Evolutionary conservation across 2,329 filamentous ascomycete genomes (phyloP), one percentile per base, ranked within the genome.

Genomic region (Thielaviopsis musarum): DNA sequence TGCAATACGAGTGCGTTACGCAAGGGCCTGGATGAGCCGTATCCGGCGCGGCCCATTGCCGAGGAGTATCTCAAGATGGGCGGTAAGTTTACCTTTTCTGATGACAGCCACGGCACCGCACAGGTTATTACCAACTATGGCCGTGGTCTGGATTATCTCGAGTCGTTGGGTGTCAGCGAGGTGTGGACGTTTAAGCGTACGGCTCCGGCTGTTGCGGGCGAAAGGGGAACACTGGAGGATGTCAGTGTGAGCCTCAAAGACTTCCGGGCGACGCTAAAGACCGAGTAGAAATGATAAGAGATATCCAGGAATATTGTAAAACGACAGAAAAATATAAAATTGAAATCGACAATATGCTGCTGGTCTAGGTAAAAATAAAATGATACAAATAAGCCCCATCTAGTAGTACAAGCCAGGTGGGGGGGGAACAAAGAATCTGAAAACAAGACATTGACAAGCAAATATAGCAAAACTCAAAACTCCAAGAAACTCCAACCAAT

Each of bases 11-110:
- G 87, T 48, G 90, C 83, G 21, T 69, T 97, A 71, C 79, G 93
- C 64, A 98, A 98, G 74, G 93, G 91, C 5, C 80, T 97, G 71
- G 79, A 75, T 21, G 90, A 97, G 74, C 89, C 91, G 53, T 98
- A 98, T 75, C 93, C 93, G 0, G 83, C 83, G 63, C 77, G 80
- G 58, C 77, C 82, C 65, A 85, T 98, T 67, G 89, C 89, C 65
- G 78, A 88, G 77, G 59, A 82, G 68, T 95, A 89, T 74, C 67
- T 90, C 58, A 72, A 71, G 7, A 77, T 88, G 66, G 84, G 84
- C 24, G 91, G 93, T 24, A 81, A 80, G 62, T 95, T 97, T 71
- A 94, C 89, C 58, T 78, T 98, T 65, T 95, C 88, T 6, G 93
- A 98, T 70, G 93, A 98, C 71, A 95, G 90, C 69, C 93, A 98